A percentile compares a stretch with the other conserved stretches of the same genome.
Conservation (phyloP, 1,284 basidiomycete genomes). For the Inonotus hispidus region DNA sequence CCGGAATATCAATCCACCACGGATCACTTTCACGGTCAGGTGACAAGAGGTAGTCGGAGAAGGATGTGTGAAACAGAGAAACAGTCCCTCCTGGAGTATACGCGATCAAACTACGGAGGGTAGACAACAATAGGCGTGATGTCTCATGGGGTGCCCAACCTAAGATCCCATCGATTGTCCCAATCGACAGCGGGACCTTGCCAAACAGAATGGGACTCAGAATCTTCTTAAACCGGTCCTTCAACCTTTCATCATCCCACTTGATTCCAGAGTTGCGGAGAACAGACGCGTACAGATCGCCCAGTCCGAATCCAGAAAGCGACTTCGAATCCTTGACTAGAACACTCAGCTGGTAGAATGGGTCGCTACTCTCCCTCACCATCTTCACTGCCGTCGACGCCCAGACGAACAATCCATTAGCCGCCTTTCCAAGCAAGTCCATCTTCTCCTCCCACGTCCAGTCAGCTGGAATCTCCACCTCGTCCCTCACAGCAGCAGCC, state of each 20-base stretch:
- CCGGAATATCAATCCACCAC: background rate
- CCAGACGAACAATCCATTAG: slow-evolving; percentile 5
- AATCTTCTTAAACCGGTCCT: background rate
- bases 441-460: background rate
- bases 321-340: background rate
- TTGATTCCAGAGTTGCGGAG: background rate
- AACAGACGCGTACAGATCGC: background rate
- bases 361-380: background rate
- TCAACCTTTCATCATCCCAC: background rate
- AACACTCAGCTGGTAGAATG: background rate
- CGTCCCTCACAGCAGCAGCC: background rate
- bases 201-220: background rate
- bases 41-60: background rate
- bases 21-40: background rate
- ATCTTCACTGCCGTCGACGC: slow-evolving; percentile 1
- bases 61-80: background rate
- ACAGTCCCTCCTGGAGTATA: background rate
- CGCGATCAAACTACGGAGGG: background rate
- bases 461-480: background rate
- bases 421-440: background rate
- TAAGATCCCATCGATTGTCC: background rate
- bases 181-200: background rate
- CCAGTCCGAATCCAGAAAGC: background rate
- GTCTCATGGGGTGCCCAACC: background rate
- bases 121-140: background rate